phyloP scores from a whole-genome alignment of 208 protist species.

The Acanthamoeba royreba region DNA sequence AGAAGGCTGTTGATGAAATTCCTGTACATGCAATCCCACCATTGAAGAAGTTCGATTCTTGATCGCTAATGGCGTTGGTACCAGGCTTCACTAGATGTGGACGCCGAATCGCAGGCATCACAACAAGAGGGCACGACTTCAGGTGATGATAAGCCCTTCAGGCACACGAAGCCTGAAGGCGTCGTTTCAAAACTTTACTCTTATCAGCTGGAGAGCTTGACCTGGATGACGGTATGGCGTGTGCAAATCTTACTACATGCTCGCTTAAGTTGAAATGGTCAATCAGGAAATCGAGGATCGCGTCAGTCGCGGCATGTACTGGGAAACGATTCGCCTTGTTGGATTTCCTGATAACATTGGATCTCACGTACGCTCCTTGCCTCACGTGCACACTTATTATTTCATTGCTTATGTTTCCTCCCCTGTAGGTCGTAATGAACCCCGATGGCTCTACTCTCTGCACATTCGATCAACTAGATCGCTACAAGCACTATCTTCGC shows the following conservation, averaged over 20 bases:
- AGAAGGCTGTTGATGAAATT: neutral
- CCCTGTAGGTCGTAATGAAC: neutral
- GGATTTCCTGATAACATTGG: neutral
- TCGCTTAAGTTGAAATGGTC: neutral
- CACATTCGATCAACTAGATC: neutral
- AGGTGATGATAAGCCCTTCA: neutral
- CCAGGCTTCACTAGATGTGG: neutral
- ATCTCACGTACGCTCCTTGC: neutral
- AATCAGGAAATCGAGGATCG: slow-evolving; percentile 30
- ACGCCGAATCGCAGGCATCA: neutral
- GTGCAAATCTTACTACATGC: neutral
- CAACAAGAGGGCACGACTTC: neutral
- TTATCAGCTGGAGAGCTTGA: slow-evolving; percentile 27
- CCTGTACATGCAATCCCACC: neutral
- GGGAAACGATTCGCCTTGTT: neutral
- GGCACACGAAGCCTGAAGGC: neutral
- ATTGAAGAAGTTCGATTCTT: neutral
- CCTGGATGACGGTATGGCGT: neutral
- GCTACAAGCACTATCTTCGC: neutral
- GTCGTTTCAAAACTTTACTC: slow-evolving; percentile 5
- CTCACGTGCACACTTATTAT: neutral
- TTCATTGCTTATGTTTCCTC: neutral
- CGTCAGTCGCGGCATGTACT: neutral
- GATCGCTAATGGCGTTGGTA: neutral
- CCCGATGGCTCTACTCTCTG: neutral